Evolutionary conservation across 176 grass and related monocot species (phyloP).

Genomic region (Eleusine indica): DNA sequence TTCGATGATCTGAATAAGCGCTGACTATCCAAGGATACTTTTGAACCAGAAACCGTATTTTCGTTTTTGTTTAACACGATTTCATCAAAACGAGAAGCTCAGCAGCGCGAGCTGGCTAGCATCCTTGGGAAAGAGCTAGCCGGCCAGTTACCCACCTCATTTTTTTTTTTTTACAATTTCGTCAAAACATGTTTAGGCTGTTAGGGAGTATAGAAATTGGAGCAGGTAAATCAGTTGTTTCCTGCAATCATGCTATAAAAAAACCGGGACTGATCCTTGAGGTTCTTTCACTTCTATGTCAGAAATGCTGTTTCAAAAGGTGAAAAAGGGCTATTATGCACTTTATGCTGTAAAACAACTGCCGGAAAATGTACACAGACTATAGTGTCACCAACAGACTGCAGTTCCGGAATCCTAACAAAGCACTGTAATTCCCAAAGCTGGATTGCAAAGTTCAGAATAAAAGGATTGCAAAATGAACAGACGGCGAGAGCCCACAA

Average conservation of each 20-base stretch:
- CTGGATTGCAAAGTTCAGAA: conserved; percentile 6
- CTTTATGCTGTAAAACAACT: conserved; percentile 22
- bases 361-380: conserved; percentile 1
- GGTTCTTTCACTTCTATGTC: conserved; percentile 48
- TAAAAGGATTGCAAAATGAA: background rate
- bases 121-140: too few relatives aligned
- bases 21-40: background rate
- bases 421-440: background rate
- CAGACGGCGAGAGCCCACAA: conserved; percentile 13
- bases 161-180: too few relatives aligned
- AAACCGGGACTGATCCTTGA: background rate
- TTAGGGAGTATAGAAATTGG: conserved; percentile 1
- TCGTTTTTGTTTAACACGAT: background rate
- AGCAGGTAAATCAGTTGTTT: background rate
- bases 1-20: conserved; percentile 7
- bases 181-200: background rate
- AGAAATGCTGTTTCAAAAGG: conserved; percentile 32
- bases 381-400: background rate
- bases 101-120: too few relatives aligned
- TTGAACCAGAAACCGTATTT: background rate
- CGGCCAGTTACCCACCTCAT: too few relatives aligned
- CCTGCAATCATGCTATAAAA: conserved; percentile 17
- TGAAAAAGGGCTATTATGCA: conserved; percentile 1
- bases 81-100: too few relatives aligned
- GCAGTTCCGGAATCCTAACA: background rate